These are phyloP conservation scores for Musa beccarii DNA, from an alignment of 176 grass and related monocot species.

Conservation along the genomic window DNA sequence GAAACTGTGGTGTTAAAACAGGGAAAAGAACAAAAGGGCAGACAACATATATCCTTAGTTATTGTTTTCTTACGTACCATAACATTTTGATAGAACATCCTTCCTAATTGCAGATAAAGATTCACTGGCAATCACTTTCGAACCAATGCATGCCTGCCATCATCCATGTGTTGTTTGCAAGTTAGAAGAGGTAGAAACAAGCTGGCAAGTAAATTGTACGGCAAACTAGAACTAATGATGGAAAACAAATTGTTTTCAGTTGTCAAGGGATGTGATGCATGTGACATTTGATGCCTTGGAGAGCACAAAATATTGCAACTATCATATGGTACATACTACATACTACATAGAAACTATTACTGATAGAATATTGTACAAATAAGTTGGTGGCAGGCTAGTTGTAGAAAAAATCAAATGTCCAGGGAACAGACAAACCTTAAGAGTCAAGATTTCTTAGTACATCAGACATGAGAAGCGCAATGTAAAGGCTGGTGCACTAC, in stretches of 20 bases:
- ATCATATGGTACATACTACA: not conserved
- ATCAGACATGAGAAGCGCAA: too few species aligned
- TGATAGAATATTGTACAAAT: not conserved
- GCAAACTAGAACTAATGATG: not conserved
- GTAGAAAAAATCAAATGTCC: too few species aligned
- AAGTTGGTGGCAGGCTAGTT: too few species aligned
- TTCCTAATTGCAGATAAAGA: constrained; percentile 86
- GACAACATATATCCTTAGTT: not conserved
- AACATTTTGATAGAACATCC: constrained; percentile 98
- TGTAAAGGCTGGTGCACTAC: too few species aligned
- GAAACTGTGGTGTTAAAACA: not conserved
- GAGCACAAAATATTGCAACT: not conserved
- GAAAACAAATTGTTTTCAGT: not conserved
- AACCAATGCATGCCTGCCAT: constrained; percentile 76
- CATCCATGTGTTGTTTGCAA: not conserved
- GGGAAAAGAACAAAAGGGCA: not conserved
- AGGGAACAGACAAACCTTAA: too few species aligned
- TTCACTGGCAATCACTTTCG: constrained; percentile 95
- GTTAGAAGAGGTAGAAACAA: not conserved
- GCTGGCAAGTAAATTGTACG: not conserved
- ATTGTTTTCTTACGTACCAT: constrained; percentile 45
- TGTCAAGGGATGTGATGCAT: too few species aligned
- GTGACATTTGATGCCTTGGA: not conserved
- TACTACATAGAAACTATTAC: not conserved
- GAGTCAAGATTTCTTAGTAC: too few species aligned